phyloP scores from a whole-genome alignment of 768 basidiomycete genomes.

The Termitomyces sp. region DNA sequence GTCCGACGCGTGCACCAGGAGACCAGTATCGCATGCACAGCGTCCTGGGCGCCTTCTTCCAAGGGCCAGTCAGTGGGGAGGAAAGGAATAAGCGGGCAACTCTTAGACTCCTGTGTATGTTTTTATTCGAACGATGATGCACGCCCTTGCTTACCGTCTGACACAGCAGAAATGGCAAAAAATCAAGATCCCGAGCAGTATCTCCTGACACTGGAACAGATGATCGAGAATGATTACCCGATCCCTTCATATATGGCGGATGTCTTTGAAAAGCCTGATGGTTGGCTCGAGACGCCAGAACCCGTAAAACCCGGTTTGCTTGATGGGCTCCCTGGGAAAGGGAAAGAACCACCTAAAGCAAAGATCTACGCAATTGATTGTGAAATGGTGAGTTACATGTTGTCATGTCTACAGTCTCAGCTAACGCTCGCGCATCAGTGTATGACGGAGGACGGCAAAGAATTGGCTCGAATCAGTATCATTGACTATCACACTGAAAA shows the following conservation, averaged over 20 bases:
- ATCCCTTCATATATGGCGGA: constrained; percentile 83
- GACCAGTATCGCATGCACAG: constrained; percentile 84
- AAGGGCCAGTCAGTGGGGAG: constrained; percentile 70
- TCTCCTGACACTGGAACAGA: constrained; percentile 74
- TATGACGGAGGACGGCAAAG: constrained; percentile 84
- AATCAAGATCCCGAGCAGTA: constrained; percentile 68
- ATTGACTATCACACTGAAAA: constrained; percentile 72
- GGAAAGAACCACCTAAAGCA: constrained; percentile 28
- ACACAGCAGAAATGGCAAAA: constrained; percentile 55
- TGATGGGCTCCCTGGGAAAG: constrained; percentile 21
- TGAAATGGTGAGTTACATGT: constrained; percentile 75
- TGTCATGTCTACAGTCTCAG: neutral
- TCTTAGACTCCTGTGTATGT: constrained; percentile 34
- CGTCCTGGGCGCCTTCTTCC: constrained; percentile 80
- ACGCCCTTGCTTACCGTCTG: constrained; percentile 3
- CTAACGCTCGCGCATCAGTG: constrained; percentile 47
- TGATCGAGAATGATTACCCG: constrained; percentile 94
- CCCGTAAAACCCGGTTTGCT: constrained; percentile 26
- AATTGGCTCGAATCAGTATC: constrained; percentile 80
- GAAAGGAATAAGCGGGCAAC: constrained; percentile 70
- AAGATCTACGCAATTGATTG: constrained; percentile 88
- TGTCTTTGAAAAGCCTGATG: constrained; percentile 56
- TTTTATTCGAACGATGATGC: neutral
- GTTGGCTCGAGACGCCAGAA: constrained; percentile 83
- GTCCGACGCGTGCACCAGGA: constrained; percentile 90